Conservation (phyloP, 495 filamentous ascomycete genomes). For the Achaetomiella virescens region DNA sequence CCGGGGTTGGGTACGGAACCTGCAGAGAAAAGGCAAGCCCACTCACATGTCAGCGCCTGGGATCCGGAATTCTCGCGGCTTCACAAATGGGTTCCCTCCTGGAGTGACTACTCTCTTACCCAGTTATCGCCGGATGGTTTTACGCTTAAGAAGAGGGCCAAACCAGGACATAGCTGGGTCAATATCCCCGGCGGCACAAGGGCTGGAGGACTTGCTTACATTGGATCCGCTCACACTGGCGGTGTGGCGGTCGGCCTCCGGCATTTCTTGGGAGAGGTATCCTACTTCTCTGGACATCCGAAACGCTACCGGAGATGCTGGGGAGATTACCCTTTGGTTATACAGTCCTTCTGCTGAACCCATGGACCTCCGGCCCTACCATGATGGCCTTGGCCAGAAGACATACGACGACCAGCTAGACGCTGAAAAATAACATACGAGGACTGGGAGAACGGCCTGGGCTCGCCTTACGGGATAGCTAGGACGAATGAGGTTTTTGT, state of each 20-base stretch:
- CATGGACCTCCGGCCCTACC: not conserved
- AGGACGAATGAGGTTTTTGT: constrained; percentile 1
- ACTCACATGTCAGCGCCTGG: not conserved
- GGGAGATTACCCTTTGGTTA: constrained; percentile 1
- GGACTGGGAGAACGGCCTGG: not conserved
- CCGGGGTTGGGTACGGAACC: not conserved
- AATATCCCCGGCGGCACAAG: constrained; percentile 1
- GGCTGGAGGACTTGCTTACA: not conserved
- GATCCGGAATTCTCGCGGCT: not conserved
- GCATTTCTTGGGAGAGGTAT: constrained; percentile 1
- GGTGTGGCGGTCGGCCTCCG: not conserved
- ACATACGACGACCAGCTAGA: constrained; percentile 1
- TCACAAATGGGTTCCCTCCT: not conserved
- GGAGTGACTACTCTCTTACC: constrained; percentile 1
- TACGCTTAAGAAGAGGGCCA: constrained; percentile 1
- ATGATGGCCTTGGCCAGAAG: not conserved
- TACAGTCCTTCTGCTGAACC: not conserved
- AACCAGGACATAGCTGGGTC: not conserved
- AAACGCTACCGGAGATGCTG: not conserved
- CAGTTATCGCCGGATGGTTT: constrained; percentile 3
- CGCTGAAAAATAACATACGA: constrained; percentile 1
- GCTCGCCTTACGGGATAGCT: not conserved
- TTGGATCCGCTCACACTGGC: not conserved
- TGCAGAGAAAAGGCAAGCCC: not conserved
- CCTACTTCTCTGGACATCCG: not conserved